Base-by-base conservation (phyloP, 116 monocot species). In the Phalaenopsis hybrid region DNA sequence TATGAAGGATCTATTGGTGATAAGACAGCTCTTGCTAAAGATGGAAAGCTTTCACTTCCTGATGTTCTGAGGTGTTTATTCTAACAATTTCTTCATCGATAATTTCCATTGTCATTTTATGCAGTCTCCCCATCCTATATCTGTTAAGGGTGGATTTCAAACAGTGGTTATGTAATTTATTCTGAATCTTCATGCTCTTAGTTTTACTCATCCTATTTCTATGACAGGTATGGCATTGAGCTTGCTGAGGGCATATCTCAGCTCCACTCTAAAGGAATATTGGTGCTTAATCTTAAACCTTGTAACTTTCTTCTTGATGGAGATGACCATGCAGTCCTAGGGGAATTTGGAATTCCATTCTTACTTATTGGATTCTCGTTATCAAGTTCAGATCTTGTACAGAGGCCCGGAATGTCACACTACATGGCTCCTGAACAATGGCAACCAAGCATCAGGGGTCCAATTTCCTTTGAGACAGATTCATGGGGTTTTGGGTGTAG, bases 361-460 rank as follows among this genome's bases (percentile, higher is more conserved):
- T 81, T 94, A 72, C 84, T 96, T 44, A 28, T 68, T 84, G 88
- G 86, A 18, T 79, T 91, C 57, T 85, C 88, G 63, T 73, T 85
- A n/a, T 89, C 91, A 59, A 88, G 81, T 79, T 45, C 89, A 6
- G 87, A 96, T 74, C 48, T 92, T n/a, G 82, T 88, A 80, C 91
- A 89, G 73, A 89, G 87, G 75, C 82, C 89, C 61, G 94, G 94
- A 28, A 91, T 90, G 43, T 89, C 89, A 78, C 90, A 92, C 77
- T 96, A 94, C 89, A 94, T 96, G 96, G 92, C 94, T 72, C 96
- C 96, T 77, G 96, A 96, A 83, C 96, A 96, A 75, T 96, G 92
- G 92, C 82, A 96, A 79, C 92, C 96, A 77, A 83, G 81, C 55
- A 79, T 87, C 20, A 88, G 94, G 44, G 96, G 96, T 34, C 96